Conservation (phyloP, 768 basidiomycete genomes). For the Gautieria morchelliformis region DNA sequence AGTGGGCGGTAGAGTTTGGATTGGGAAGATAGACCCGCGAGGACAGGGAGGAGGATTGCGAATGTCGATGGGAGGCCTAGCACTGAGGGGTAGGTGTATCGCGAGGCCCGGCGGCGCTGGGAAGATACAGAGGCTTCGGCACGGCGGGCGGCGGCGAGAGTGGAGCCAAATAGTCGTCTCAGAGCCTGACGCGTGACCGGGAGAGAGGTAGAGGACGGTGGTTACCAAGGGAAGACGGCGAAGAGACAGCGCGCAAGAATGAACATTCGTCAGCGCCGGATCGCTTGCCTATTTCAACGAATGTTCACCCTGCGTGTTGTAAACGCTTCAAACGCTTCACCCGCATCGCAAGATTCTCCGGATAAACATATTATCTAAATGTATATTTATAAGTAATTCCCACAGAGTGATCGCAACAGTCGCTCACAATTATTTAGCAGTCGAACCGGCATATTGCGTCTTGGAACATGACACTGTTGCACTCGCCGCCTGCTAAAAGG, state of each 20-base stretch:
- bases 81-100: background rate
- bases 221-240: background rate
- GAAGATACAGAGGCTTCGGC: constrained; percentile 21
- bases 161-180: constrained; percentile 4
- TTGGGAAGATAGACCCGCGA: constrained; percentile 18
- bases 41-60: constrained; percentile 36
- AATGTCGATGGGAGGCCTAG: constrained; percentile 17
- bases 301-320: constrained; percentile 40
- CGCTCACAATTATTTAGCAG: no score
- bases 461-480: no score
- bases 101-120: constrained; percentile 36
- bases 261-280: constrained; percentile 16
- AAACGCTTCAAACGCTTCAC: no score
- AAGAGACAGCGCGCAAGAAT: constrained; percentile 16
- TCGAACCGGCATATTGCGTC: no score
- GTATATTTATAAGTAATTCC: no score
- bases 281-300: constrained; percentile 34
- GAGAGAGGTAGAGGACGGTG: background rate
- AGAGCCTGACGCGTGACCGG: background rate
- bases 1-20: constrained; percentile 31
- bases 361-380: no score
- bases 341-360: constrained; percentile 15
- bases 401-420: no score
- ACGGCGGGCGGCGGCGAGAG: constrained; percentile 6
- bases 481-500: no score